Percentiles rank a stretch among this genome's conserved stretches.
Conservation (phyloP, 352 stramenopile species). For the Globisporangium abappressorium region DNA sequence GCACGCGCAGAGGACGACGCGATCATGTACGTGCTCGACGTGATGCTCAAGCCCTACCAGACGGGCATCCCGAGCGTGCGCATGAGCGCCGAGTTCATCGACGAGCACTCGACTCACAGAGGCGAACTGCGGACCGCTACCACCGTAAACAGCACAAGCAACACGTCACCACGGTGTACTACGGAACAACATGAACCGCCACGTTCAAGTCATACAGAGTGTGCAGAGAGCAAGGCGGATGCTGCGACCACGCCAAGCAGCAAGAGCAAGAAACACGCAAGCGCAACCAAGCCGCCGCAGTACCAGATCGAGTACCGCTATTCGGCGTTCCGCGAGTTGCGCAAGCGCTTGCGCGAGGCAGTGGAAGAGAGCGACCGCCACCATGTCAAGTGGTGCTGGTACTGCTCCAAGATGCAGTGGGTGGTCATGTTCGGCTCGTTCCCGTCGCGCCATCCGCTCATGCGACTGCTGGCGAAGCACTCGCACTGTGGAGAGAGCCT, state of each 20-base stretch:
- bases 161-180: not conserved
- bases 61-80: conserved; percentile 37
- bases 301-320: conserved; percentile 51
- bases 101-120: not conserved
- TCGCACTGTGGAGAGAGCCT: conserved; percentile 1
- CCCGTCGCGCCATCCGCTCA: conserved; percentile 34
- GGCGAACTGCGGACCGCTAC: not conserved
- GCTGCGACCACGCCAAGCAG: not conserved
- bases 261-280: not conserved
- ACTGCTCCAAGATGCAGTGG: conserved; percentile 46
- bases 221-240: not conserved
- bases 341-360: conserved; percentile 28
- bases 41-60: conserved; percentile 40
- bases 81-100: conserved; percentile 16
- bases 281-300: conserved; percentile 12
- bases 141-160: not conserved
- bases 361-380: conserved; percentile 25
- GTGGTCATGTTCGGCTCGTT: conserved; percentile 38
- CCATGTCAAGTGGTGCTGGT: conserved; percentile 57
- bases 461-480: conserved; percentile 19
- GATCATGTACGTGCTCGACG: conserved; percentile 51
- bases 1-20: conserved; percentile 36
- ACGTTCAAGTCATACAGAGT: not conserved
- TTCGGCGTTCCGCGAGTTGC: conserved; percentile 49
- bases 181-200: not conserved